These are phyloP conservation scores for Thyridium curvatum DNA, from an alignment of 2,329 filamentous ascomycete species.

Conservation along the genomic window DNA sequence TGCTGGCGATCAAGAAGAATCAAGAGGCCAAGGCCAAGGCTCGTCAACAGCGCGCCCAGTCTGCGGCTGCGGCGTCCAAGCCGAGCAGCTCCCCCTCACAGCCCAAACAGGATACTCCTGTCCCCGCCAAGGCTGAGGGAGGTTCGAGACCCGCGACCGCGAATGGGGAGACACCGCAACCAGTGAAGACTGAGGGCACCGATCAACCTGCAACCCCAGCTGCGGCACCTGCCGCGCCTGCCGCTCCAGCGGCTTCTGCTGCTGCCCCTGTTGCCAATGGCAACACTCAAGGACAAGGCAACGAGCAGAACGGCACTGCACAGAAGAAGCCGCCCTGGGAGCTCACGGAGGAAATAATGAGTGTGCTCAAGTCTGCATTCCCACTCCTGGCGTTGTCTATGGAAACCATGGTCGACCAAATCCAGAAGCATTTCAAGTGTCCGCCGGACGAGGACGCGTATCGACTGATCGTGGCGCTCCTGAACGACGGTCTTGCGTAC, in stretches of 20 bases:
- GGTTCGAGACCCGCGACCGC: conserved; percentile 42
- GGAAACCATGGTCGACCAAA: conserved; percentile 99
- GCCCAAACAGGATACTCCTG: conserved; percentile 45
- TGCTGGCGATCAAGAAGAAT: conserved; percentile 83
- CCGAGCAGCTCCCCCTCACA: conserved; percentile 39
- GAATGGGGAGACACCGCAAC: conserved; percentile 34
- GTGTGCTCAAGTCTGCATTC: conserved; percentile 93
- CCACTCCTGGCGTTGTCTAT: conserved; percentile 92
- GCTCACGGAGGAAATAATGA: conserved; percentile 91
- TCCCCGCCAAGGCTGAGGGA: conserved; percentile 23
- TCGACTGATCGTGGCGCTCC: conserved; percentile 88
- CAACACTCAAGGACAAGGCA: background rate
- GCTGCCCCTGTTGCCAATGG: conserved; percentile 13
- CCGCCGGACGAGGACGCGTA: conserved; percentile 98
- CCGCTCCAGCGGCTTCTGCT: conserved; percentile 10
- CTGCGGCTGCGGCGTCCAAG: conserved; percentile 20
- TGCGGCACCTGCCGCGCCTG: conserved; percentile 3
- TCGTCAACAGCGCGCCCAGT: conserved; percentile 35
- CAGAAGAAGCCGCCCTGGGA: conserved; percentile 87
- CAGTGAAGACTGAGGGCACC: conserved; percentile 38
- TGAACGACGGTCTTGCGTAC: conserved; percentile 92
- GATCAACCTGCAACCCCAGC: conserved; percentile 19
- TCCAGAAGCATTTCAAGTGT: conserved; percentile 98
- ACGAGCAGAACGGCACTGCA: conserved; percentile 19
- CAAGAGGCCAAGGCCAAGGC: conserved; percentile 69